phyloP scores from a whole-genome alignment of 495 filamentous ascomycete species.

The Annulohypoxylon stygium region DNA sequence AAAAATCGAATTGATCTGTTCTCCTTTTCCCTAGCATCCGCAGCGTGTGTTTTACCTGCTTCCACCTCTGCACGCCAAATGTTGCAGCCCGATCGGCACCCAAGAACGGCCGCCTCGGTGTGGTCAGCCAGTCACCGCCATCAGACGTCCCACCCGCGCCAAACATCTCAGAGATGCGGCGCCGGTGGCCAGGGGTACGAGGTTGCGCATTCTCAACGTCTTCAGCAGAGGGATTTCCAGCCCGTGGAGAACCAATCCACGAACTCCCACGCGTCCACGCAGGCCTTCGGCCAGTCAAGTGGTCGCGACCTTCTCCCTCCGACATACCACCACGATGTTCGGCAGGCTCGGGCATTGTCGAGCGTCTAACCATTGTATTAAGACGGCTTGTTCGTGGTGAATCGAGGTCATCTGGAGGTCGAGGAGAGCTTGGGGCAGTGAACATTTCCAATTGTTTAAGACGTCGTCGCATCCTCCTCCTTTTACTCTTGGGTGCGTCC shows the following conservation, averaged over 20 bases:
- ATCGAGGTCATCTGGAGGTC: conserved; percentile 48
- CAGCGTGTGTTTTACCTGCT: conserved; percentile 84
- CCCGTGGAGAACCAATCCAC: conserved; percentile 59
- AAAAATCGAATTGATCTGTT: conserved; percentile 88
- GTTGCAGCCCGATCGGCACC: conserved; percentile 77
- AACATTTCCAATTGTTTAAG: conserved; percentile 62
- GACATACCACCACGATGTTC: conserved; percentile 81
- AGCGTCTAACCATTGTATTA: conserved; percentile 72
- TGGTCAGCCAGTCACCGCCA: conserved; percentile 62
- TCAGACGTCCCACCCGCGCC: conserved; percentile 67
- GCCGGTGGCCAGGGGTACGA: conserved; percentile 76
- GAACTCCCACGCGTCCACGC: conserved; percentile 68
- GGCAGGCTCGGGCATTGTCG: conserved; percentile 75
- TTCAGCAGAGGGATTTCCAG: conserved; percentile 54
- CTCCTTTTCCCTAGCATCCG: conserved; percentile 86
- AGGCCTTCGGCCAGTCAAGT: conserved; percentile 69
- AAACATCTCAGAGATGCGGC: conserved; percentile 78
- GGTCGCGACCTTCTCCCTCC: conserved; percentile 88
- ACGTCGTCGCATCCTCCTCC: conserved; percentile 66
- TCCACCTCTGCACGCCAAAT: conserved; percentile 87
- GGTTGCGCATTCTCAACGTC: conserved; percentile 63
- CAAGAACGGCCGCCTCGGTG: conserved; percentile 64
- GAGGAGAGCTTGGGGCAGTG: conserved; percentile 56
- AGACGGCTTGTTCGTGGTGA: conserved; percentile 54
- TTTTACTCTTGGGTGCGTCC: conserved; percentile 63